Percentiles rank a stretch among this genome's conserved stretches.
phyloP scores from a whole-genome alignment of 257 asterid species.

The Voacanga thouarsii region DNA sequence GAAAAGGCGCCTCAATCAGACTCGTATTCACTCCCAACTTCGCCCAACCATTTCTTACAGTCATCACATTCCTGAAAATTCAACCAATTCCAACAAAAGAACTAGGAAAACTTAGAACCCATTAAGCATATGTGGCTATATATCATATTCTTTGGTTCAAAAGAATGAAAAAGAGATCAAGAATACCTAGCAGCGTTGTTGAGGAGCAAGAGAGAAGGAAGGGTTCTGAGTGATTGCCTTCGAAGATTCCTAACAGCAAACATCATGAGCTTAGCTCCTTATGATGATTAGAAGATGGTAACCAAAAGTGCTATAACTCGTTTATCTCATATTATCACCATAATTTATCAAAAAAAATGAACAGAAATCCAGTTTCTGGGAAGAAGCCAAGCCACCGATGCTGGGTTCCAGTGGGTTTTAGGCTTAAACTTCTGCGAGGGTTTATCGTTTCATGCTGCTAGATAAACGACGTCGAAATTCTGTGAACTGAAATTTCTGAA shows the following conservation, averaged over 20 bases:
- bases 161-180: not conserved
- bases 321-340: not conserved
- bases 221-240: conserved; percentile 27
- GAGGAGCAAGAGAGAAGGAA: conserved; percentile 27
- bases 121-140: not conserved
- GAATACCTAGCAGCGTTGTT: conserved; percentile 20
- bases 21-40: conserved; percentile 23
- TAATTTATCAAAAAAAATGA: not conserved
- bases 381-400: not conserved
- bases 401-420: not conserved
- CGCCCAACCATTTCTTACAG: conserved; percentile 13
- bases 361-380: not conserved
- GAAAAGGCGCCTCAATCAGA: conserved; percentile 14
- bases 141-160: not conserved
- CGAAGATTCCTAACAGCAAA: conserved; percentile 32
- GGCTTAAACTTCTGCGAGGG: not conserved
- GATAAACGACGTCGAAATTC: not conserved
- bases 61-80: conserved; percentile 23
- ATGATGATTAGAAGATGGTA: not conserved
- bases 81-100: not conserved
- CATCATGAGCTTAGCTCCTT: conserved; percentile 9
- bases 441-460: not conserved
- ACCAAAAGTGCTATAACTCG: not conserved
- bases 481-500: not conserved
- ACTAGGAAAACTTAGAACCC: not conserved